phyloP scores from a whole-genome alignment of 345 rosid species.

The Stellera chamaejasme region DNA sequence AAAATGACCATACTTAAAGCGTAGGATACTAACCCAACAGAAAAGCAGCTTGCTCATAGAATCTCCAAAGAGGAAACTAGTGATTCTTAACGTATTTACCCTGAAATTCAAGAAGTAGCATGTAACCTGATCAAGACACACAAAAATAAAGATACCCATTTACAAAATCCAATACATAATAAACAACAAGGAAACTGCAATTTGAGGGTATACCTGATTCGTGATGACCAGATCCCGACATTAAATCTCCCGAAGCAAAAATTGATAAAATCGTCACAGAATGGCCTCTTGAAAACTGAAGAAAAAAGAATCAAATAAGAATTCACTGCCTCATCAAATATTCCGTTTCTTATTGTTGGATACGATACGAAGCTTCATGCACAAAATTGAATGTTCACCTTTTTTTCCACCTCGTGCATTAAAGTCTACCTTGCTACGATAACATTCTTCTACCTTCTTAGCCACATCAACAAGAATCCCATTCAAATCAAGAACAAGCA shows the following conservation, averaged over 20 bases:
- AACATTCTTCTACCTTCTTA: constrained; percentile 8
- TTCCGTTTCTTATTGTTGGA: background rate
- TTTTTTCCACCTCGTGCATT: constrained; percentile 31
- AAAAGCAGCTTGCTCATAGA: constrained; percentile 35
- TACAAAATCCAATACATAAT: too few species aligned
- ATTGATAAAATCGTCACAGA: constrained; percentile 45
- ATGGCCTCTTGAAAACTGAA: constrained; percentile 76
- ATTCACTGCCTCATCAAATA: too few species aligned
- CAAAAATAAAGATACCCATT: background rate
- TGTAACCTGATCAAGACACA: background rate
- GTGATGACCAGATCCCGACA: constrained; percentile 89
- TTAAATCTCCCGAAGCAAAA: constrained; percentile 80
- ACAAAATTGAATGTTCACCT: constrained; percentile 34
- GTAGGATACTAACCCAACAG: constrained; percentile 41
- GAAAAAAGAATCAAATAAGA: constrained; percentile 3
- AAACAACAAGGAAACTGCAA: background rate
- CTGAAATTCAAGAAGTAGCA: constrained; percentile 23
- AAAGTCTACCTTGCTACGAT: constrained; percentile 28
- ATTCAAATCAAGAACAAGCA: constrained; percentile 75
- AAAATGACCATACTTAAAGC: too few species aligned
- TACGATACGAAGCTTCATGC: background rate
- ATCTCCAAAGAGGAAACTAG: constrained; percentile 30
- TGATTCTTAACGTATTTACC: constrained; percentile 29
- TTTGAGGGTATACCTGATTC: constrained; percentile 36
- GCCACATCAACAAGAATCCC: constrained; percentile 70